phyloP scores from a whole-genome alignment of 208 protist species.

The Strigomonas culicis region DNA sequence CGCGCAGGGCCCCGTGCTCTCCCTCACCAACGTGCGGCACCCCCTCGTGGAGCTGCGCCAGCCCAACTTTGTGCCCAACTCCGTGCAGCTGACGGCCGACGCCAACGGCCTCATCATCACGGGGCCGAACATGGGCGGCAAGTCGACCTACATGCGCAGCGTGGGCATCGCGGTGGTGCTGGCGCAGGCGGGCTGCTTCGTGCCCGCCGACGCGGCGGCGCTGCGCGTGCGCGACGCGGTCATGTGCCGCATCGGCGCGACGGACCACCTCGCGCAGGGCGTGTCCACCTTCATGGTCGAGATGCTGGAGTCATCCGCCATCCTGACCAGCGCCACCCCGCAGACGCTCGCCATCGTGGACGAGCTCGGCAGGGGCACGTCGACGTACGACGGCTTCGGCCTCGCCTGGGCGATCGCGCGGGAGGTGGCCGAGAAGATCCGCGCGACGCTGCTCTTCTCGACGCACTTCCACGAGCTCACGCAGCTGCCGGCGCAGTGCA shows the following conservation, averaged over 20 bases:
- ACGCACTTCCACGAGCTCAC: slow-evolving; percentile 99
- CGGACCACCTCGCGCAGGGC: slow-evolving; percentile 93
- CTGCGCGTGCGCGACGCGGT: slow-evolving; percentile 92
- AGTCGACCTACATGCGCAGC: slow-evolving; percentile 98
- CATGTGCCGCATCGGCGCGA: slow-evolving; percentile 98
- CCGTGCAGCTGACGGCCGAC: slow-evolving; percentile 67
- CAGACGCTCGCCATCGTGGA: slow-evolving; percentile 98
- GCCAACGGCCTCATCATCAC: slow-evolving; percentile 87
- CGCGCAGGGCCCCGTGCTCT: slow-evolving; percentile 34
- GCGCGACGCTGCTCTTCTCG: slow-evolving; percentile 95
- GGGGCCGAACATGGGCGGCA: slow-evolving; percentile 98
- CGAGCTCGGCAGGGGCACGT: slow-evolving; percentile 99
- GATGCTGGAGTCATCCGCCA: slow-evolving; percentile 99
- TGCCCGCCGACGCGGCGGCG: slow-evolving; percentile 93
- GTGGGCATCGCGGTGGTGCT: slow-evolving; percentile 96
- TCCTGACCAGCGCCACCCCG: slow-evolving; percentile 91
- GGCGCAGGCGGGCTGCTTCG: slow-evolving; percentile 99
- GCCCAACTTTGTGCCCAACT: slow-evolving; percentile 75
- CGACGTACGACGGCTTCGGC: slow-evolving; percentile 99
- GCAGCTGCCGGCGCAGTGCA: slow-evolving; percentile 63
- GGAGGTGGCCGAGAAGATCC: slow-evolving; percentile 82
- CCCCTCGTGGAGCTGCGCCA: slow-evolving; percentile 87
- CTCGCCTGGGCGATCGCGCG: slow-evolving; percentile 99
- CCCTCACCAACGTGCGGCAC: slow-evolving; percentile 75
- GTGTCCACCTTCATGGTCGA: slow-evolving; percentile 99